Base-by-base conservation (phyloP, 371 early-diverging fungal species). In the Nosema muscidifuracis region DNA sequence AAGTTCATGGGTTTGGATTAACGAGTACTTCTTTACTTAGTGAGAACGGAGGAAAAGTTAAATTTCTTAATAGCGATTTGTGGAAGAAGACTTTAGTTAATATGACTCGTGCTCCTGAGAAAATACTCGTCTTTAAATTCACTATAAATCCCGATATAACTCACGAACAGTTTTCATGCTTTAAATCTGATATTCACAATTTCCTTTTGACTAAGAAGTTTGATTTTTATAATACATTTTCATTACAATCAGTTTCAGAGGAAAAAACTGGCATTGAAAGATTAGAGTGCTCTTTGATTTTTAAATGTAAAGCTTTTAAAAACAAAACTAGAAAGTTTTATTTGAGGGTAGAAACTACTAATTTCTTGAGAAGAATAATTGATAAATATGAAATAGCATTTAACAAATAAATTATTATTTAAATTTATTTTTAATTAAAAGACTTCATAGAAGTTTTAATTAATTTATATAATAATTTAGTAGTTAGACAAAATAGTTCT, bases 51-150 rank as follows among this genome's bases (percentile, higher is more conserved):
- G 84, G 82, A n/a, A 81, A 73, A 40, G 71, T 84, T 15, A 79
- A 79, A 55, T 73, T 81, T 58, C 67, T 82, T 1, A 84, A 84
- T 75, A 79, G 75, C 31, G 77, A 72, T 20, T 67, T 84, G 15
- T 77, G 81, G 73, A 73, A 71, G 28, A 80, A 79, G 56, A 75
- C 20, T 18, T 22, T 84, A 10, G 65, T 84, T 4, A 84, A 84
- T 65, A 79, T 84, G 78, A 76, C 84, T 31, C 61, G 80, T 36
- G 81, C 82, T 3, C 84, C 84, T 10, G 79, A 84, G 51, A 82
- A 84, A 58, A 72, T 79, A 2, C 51, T 84, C 16, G 65, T 79
- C 12, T 79, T 84, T 65, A 67, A 66, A 31, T 82, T 84, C 60
- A 44, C 43, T 2, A 61, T 82, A 20, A 28, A 55, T 33, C 71